phyloP scores from a whole-genome alignment of 768 basidiomycete species.

The Serendipita vermifera region DNA sequence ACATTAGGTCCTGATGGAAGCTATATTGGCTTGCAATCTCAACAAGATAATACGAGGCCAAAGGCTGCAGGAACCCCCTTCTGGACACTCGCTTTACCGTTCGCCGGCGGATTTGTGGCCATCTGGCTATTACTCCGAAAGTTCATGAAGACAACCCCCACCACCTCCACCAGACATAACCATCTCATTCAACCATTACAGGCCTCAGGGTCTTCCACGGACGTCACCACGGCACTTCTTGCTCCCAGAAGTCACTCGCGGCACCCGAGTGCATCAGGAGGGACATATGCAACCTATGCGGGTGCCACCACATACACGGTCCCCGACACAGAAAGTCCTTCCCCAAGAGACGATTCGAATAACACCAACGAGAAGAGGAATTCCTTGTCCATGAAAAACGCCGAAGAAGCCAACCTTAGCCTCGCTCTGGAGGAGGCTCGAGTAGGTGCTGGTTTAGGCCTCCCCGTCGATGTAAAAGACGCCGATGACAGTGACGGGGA shows the following conservation, averaged over 20 bases:
- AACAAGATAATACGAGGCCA: not conserved
- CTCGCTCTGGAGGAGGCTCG: constrained; percentile 16
- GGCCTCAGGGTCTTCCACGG: too few species aligned
- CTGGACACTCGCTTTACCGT: not conserved
- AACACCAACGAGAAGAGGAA: not conserved
- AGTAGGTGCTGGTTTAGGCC: constrained; percentile 17
- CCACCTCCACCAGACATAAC: not conserved
- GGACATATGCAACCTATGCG: not conserved
- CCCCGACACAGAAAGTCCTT: not conserved
- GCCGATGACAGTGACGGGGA: constrained; percentile 52
- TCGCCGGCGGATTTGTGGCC: not conserved
- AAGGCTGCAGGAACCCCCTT: not conserved
- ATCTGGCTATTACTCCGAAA: not conserved
- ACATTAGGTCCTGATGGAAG: not conserved
- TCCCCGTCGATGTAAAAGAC: constrained; percentile 26
- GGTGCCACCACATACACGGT: not conserved
- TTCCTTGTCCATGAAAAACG: not conserved
- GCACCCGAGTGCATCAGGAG: not conserved
- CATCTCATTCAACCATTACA: too few species aligned
- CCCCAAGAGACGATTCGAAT: not conserved
- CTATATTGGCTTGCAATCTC: not conserved
- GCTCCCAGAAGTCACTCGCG: not conserved
- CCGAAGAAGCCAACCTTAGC: not conserved
- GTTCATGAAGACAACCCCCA: not conserved
- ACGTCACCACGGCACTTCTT: too few species aligned